Conservation (phyloP, 805 yeast species). For the Starmerella floricola region DNA sequence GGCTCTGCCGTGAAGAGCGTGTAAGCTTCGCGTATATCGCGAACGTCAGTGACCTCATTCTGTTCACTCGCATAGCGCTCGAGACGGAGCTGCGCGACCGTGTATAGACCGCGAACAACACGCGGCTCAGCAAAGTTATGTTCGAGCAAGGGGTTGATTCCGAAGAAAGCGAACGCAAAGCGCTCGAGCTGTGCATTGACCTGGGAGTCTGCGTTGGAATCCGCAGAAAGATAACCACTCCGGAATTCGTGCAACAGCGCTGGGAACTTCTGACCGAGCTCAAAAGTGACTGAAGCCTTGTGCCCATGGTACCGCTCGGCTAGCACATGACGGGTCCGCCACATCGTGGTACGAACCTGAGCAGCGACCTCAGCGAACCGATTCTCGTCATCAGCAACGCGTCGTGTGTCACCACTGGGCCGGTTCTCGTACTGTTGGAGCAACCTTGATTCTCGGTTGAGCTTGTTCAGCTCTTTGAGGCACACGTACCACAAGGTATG, state of each 20-base stretch:
- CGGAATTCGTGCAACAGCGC: constrained; percentile 47
- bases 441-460: constrained; percentile 64
- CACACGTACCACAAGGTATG: constrained; percentile 86
- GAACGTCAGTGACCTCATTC: constrained; percentile 17
- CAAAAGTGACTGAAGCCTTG: constrained; percentile 42
- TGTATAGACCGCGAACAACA: constrained; percentile 55
- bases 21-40: constrained; percentile 37
- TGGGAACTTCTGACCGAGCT: constrained; percentile 31
- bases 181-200: constrained; percentile 62
- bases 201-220: constrained; percentile 43
- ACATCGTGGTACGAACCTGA: constrained; percentile 49
- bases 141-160: constrained; percentile 61
- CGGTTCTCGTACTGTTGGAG: constrained; percentile 30
- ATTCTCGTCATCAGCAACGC: constrained; percentile 10
- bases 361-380: constrained; percentile 30
- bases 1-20: constrained; percentile 38
- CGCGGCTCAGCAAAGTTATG: constrained; percentile 46
- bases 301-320: constrained; percentile 72
- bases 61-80: constrained; percentile 36
- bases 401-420: constrained; percentile 20
- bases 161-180: constrained; percentile 69
- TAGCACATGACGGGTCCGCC: constrained; percentile 73
- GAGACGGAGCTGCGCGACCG: constrained; percentile 57
- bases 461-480: constrained; percentile 65
- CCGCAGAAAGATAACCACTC: constrained; percentile 43